These are phyloP conservation scores for Neltuma alba DNA, from an alignment of 306 rosid species.

Conservation along the genomic window DNA sequence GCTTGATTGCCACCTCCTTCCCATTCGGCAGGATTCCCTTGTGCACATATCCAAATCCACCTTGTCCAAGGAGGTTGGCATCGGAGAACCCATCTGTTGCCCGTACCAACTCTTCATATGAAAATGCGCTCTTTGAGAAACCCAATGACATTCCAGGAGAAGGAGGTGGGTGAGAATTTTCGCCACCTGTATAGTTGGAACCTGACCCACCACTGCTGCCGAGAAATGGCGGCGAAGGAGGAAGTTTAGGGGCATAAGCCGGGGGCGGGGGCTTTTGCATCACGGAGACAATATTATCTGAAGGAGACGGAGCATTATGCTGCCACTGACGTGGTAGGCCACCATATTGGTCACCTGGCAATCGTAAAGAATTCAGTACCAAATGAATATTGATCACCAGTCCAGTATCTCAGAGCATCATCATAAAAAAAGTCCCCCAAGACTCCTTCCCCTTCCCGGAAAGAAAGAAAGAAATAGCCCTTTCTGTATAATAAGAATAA, in stretches of 20 bases:
- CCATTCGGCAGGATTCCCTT: conserved; percentile 92
- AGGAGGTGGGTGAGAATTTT: conserved; percentile 65
- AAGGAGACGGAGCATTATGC: conserved; percentile 74
- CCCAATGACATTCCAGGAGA: conserved; percentile 68
- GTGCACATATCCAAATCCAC: conserved; percentile 97
- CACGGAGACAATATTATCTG: conserved; percentile 42
- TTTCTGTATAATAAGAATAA: conserved; percentile 1
- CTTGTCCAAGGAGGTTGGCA: conserved; percentile 94
- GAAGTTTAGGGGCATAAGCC: conserved; percentile 38
- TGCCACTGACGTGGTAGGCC: conserved; percentile 69
- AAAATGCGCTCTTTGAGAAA: conserved; percentile 72
- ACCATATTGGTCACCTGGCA: conserved; percentile 65
- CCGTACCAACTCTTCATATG: conserved; percentile 81
- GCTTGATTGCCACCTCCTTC: conserved; percentile 94
- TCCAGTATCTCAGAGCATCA: conserved; percentile 19
- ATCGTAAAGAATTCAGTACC: conserved; percentile 31
- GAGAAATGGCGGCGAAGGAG: conserved; percentile 50
- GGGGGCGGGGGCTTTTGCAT: conserved; percentile 67
- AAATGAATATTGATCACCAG: conserved; percentile 25
- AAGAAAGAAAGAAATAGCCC: neutral
- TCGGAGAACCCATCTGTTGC: conserved; percentile 97
- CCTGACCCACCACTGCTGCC: conserved; percentile 89
- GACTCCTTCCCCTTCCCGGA: neutral
- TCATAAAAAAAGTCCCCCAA: conserved; percentile 6
- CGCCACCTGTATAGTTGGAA: conserved; percentile 86